Base-by-base conservation (phyloP, 768 basidiomycete species). In the Kwoniella europaea region DNA sequence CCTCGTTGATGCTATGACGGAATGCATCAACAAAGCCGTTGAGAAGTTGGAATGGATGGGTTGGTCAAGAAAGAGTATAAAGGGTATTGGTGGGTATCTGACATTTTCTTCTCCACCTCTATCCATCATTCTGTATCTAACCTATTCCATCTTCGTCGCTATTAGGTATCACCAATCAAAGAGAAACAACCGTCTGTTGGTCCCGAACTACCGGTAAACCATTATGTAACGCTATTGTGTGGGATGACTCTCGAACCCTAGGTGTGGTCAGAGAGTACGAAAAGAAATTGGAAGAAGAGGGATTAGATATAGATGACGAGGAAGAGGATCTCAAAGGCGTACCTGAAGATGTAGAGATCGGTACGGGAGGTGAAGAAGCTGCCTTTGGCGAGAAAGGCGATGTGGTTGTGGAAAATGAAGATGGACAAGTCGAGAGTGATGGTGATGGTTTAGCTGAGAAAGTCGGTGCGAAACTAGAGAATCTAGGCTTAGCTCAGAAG, bases 151-250 rank as follows among this genome's bases (percentile, higher is more conserved):
- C 61, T 58, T 18, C 16, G 44, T 29, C 10, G 29, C 18, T 74
- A 91, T 1, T 91, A 80, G 79, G 95, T 27, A 92, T 98, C 84
- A 98, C 96, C 53, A 99, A 98, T 82, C 96, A 98, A 84, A 90
- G 97, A 65, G 97, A 98, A 84, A 98, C 97, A 1, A 89, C 94
- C 2, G 90, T 98, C 41, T 92, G 90, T 18, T 98, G 97, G 97
- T 92, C 92, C 80, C 88, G 91, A 71, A 87, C 86, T 79, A 95
- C 94, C 0, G 97, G 97, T 54, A 91, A 92, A 83, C 91, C 94
- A 0, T 83, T 97, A 4, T 92, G 92, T 85, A 82, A 82, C 67
- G 82, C 82, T 60, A 82, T 99, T 77, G 97, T 98, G 12, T 99
- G 97, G 97, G 90, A 91, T 71, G 97, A 99, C 82, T 90, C 90